Evolutionary conservation across 129 eudicot species (phyloP).

Genomic region (Logfia minima): DNA sequence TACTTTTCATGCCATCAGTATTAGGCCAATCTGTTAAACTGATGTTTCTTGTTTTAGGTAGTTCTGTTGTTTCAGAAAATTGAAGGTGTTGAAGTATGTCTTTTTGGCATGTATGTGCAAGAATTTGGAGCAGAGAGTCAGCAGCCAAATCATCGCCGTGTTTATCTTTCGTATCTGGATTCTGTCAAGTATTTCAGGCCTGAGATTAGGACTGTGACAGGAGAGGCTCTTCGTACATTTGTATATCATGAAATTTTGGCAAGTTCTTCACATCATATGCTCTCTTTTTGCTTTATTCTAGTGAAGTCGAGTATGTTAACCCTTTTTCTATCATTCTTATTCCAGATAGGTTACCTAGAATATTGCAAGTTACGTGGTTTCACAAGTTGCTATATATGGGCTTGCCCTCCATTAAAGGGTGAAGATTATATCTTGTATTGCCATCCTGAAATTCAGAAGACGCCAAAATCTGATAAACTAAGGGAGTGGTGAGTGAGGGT

Average conservation of each 20-base stretch:
- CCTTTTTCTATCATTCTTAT: constrained; percentile 18
- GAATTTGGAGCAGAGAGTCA: constrained; percentile 93
- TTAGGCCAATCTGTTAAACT: background rate
- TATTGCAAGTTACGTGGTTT: constrained; percentile 91
- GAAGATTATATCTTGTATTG: constrained; percentile 98
- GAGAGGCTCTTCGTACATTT: constrained; percentile 98
- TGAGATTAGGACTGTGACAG: constrained; percentile 81
- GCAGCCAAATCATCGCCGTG: constrained; percentile 97
- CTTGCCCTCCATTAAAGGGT: constrained; percentile 97
- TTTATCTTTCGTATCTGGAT: constrained; percentile 93
- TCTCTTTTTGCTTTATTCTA: constrained; percentile 12
- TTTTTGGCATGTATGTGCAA: constrained; percentile 99
- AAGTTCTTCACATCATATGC: constrained; percentile 22
- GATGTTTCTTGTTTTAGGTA: constrained; percentile 53
- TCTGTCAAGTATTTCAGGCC: constrained; percentile 97
- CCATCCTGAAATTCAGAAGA: constrained; percentile 98
- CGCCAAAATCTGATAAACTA: constrained; percentile 96
- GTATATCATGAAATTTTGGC: constrained; percentile 98
- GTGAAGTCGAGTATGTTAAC: background rate
- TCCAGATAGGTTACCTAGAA: constrained; percentile 94
- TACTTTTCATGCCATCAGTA: no score
- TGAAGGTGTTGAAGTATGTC: constrained; percentile 99
- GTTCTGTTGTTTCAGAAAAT: constrained; percentile 90
- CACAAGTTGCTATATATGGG: constrained; percentile 99
- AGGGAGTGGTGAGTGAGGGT: constrained; percentile 78